Percentiles rank a stretch among this genome's conserved stretches.
Evolutionary conservation across 1,284 basidiomycete genomes (phyloP).

Genomic region (Wolfiporia cocos): DNA sequence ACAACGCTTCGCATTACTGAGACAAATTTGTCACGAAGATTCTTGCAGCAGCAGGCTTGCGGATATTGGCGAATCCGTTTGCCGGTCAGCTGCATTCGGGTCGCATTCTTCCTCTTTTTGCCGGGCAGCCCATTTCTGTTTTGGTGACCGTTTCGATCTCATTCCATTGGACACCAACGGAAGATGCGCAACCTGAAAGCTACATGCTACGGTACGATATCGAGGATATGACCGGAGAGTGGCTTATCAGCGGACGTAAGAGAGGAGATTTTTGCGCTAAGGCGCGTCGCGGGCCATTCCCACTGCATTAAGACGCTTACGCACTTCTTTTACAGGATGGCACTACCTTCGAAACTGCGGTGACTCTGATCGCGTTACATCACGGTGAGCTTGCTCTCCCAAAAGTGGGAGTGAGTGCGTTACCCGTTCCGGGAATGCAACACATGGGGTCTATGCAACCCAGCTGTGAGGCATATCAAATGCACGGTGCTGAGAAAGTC

Average conservation of each 20-base stretch:
- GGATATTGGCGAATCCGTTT: constrained; percentile 34
- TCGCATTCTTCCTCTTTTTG: constrained; percentile 47
- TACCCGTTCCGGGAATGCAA: constrained; percentile 43
- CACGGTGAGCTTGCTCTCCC: constrained; percentile 72
- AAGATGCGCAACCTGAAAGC: constrained; percentile 33
- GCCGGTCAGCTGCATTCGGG: constrained; percentile 14
- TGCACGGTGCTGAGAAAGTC: constrained; percentile 70
- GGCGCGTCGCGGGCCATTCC: constrained; percentile 31
- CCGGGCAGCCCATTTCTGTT: constrained; percentile 73
- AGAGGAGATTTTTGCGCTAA: constrained; percentile 69
- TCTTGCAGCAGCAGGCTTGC: constrained; percentile 60
- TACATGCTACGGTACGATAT: constrained; percentile 71
- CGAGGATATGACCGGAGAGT: constrained; percentile 69
- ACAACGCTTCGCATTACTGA: constrained; percentile 20
- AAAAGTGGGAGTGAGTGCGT: constrained; percentile 55
- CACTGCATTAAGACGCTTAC: constrained; percentile 1
- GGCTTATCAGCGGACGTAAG: constrained; percentile 79
- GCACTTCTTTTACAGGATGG: constrained; percentile 41
- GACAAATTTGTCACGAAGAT: constrained; percentile 40
- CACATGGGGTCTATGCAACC: constrained; percentile 55
- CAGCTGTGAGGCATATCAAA: constrained; percentile 66
- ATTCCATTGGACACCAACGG: constrained; percentile 63
- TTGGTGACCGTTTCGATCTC: constrained; percentile 59
- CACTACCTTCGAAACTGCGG: constrained; percentile 43
- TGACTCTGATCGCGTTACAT: constrained; percentile 74